Base-by-base conservation (phyloP, 257 asterid species). In the Prunella vulgaris region DNA sequence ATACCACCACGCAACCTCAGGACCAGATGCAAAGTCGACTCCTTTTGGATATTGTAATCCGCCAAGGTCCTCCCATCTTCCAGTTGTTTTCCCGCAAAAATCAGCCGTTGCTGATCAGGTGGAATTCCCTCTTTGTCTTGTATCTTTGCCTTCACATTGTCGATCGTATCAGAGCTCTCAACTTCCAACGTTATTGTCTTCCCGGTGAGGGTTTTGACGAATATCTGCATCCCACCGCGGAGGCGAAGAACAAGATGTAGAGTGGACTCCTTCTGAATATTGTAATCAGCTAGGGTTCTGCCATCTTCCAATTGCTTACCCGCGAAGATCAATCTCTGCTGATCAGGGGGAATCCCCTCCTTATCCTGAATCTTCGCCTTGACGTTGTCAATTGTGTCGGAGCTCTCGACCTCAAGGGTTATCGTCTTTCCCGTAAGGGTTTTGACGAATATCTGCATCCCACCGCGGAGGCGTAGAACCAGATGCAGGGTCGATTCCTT, bases 131-230 rank as follows among this genome's bases (percentile, higher is more conserved):
- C 74, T 8, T 66, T 74, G 10, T 67, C 78, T 40, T 74, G 78
- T 0, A 66, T 74, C 1, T 59, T 59, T 0, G 78, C 74, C 58
- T 66, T 74, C 20, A 67, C 78, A 10, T 74, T 67, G 20, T 59
- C 74, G 14, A 74, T 67, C 1, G 74, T 74, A 2, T 74, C 78
- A 0, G 74, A 74, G 25, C 78, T 74, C 58, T 74, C 78, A 0
- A 74, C 78, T 12, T 74, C 78, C 3, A 74, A 62, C 1, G 78
- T 59, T 27, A 74, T 74, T 4, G 74, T 74, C 69, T 74, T 74
- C 2, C 77, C 73, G 3, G 77, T 73, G 0, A 66, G 44, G 2
- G 77, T 73, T 22, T 73, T 73, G 24, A 73, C 77, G 28, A 73
- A 66, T 1, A 73, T 73, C 15, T 73, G 77, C 77, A 73, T 73